These are phyloP conservation scores for Fistulifera pelliculosa DNA, from an alignment of 108 stramenopile species.

Conservation along the genomic window DNA sequence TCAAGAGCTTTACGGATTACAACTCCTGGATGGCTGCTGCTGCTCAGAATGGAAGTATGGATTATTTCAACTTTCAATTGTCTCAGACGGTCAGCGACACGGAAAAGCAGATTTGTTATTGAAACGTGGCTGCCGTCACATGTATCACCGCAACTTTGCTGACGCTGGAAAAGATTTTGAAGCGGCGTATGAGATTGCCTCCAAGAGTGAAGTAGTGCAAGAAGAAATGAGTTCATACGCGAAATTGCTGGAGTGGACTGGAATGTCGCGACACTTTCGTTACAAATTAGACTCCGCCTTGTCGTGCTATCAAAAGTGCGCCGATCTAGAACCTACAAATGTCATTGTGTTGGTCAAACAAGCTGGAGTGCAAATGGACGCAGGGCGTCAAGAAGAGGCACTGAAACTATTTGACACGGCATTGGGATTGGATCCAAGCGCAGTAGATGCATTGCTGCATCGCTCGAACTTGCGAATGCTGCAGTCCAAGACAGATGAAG, in stretches of 20 bases:
- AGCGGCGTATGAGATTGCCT: constrained; percentile 30
- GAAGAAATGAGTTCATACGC: constrained; percentile 61
- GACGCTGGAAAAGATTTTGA: constrained; percentile 58
- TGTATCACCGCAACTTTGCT: constrained; percentile 57
- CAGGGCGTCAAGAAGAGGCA: constrained; percentile 49
- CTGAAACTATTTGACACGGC: constrained; percentile 66
- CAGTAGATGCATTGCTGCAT: constrained; percentile 79
- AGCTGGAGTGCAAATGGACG: constrained; percentile 88
- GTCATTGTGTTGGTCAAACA: constrained; percentile 76
- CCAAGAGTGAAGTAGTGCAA: background rate
- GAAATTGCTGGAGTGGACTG: constrained; percentile 78
- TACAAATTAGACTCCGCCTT: constrained; percentile 77
- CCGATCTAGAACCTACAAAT: constrained; percentile 73
- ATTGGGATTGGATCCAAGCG: constrained; percentile 58
- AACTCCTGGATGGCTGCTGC: constrained; percentile 81
- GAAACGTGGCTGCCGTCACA: constrained; percentile 68
- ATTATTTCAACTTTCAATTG: constrained; percentile 32
- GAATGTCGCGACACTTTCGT: constrained; percentile 80
- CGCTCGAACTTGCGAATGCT: constrained; percentile 80
- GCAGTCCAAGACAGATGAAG: constrained; percentile 45
- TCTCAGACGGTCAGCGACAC: constrained; percentile 14
- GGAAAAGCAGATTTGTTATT: constrained; percentile 37
- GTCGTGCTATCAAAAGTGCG: constrained; percentile 62
- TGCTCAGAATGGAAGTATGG: constrained; percentile 44
- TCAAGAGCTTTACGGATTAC: constrained; percentile 78